Percentiles rank a stretch among this genome's conserved stretches.
phyloP scores from a whole-genome alignment of 83 land plant species.

The Larix sibirica region DNA sequence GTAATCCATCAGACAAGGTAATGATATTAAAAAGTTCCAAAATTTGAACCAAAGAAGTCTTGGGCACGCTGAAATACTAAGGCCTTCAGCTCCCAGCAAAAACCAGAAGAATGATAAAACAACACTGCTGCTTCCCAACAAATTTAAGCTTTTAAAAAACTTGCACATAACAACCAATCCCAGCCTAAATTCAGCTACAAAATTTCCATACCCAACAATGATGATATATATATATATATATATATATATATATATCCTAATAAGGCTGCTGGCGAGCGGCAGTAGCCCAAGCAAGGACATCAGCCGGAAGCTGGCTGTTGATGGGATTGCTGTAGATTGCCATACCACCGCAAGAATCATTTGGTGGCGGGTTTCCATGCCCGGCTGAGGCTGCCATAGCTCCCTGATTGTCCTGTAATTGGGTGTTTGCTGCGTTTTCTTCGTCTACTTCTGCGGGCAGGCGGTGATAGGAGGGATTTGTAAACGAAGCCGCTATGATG shows the following conservation, averaged over 20 bases:
- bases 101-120: neutral
- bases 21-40: too few species aligned
- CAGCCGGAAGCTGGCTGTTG: conserved; percentile 18
- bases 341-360: neutral
- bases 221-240: neutral
- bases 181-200: neutral
- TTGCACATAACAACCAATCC: neutral
- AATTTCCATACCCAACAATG: neutral
- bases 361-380: neutral
- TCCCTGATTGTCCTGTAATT: neutral
- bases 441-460: conserved; percentile 19
- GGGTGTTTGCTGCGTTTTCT: neutral
- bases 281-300: conserved; percentile 23
- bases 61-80: too few species aligned
- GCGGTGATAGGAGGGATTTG: conserved; percentile 18
- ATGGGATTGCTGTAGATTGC: conserved; percentile 14
- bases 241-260: neutral
- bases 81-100: neutral
- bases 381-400: neutral
- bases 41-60: too few species aligned
- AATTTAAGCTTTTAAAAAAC: neutral
- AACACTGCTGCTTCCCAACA: neutral
- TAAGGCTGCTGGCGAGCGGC: conserved; percentile 13
- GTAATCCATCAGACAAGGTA: too few species aligned
- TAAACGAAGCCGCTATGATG: conserved; percentile 30